Conservation (phyloP, 2,329 filamentous ascomycete genomes). For the Ascocoryne sarcoides region DNA sequence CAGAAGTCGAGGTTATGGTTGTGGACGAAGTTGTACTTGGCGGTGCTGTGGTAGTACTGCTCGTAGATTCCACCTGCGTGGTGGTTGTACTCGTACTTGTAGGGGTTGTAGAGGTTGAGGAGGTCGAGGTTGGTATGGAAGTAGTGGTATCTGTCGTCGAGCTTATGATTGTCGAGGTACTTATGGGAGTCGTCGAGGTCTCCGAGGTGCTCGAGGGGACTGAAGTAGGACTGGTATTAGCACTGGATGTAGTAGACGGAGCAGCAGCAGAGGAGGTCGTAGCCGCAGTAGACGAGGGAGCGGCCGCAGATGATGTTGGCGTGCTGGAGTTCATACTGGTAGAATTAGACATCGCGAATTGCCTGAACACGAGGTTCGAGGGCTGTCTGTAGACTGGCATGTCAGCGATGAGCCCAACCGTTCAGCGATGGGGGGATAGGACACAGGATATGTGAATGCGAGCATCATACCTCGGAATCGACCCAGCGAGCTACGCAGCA, state of each 20-base stretch:
- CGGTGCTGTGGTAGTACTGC: conserved; percentile 3
- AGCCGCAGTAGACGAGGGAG: conserved; percentile 6
- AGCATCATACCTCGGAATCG: conserved; percentile 15
- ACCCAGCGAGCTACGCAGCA: conserved; percentile 2
- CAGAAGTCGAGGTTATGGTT: conserved; percentile 10
- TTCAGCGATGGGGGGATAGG: neutral
- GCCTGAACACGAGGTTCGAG: conserved; percentile 12
- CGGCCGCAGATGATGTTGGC: conserved; percentile 12
- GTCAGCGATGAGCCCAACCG: conserved; percentile 12
- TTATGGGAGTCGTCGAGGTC: conserved; percentile 5
- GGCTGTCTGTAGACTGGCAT: conserved; percentile 11
- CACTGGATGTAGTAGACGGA: conserved; percentile 20
- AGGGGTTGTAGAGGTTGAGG: conserved; percentile 8
- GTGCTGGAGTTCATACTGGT: conserved; percentile 21
- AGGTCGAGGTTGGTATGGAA: conserved; percentile 5
- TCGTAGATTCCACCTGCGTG: neutral
- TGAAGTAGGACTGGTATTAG: conserved; percentile 23
- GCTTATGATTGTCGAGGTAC: conserved; percentile 1
- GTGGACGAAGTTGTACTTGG: conserved; percentile 2
- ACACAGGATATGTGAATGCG: neutral
- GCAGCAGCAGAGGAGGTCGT: conserved; percentile 9
- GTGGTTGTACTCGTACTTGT: neutral
- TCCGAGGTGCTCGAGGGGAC: conserved; percentile 4
- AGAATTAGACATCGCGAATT: conserved; percentile 24
- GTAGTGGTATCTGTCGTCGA: conserved; percentile 4